Conservation (phyloP, 441 rosid species). For the Corymbia calophylla region DNA sequence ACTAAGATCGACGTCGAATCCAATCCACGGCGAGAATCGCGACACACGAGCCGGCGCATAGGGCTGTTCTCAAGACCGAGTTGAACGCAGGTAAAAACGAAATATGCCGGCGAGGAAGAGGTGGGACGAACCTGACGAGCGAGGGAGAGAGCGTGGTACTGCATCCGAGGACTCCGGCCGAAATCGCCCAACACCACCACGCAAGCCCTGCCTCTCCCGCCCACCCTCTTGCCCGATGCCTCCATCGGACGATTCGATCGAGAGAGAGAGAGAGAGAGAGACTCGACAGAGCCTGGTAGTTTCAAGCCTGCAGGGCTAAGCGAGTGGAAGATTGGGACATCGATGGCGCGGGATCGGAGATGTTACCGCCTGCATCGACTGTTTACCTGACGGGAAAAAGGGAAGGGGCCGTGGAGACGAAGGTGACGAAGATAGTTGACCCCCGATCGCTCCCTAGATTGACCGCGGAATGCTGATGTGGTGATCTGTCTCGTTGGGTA, state of each 20-base stretch:
- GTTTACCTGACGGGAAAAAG: neutral
- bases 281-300: neutral
- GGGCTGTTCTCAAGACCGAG: neutral
- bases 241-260: neutral
- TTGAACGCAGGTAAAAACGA: neutral
- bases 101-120: neutral
- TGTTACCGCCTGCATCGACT: neutral
- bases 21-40: neutral
- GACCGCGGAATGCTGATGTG: fast-evolving
- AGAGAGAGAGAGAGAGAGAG: neutral
- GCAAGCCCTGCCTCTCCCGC: slow-evolving; percentile 73
- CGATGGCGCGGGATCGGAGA: neutral
- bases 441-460: fast-evolving
- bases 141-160: slow-evolving; percentile 90
- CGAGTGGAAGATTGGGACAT: neutral
- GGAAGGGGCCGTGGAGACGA: neutral
- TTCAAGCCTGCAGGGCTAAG: neutral
- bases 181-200: slow-evolving; percentile 90
- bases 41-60: neutral
- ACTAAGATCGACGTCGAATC: neutral
- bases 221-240: slow-evolving; percentile 15
- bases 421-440: neutral
- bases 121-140: slow-evolving; percentile 43
- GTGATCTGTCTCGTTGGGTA: neutral
- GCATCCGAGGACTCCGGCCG: slow-evolving; percentile 99